These are phyloP conservation scores for Epicoccum nigrum DNA, from an alignment of 2,329 filamentous ascomycete species.

Conservation along the genomic window DNA sequence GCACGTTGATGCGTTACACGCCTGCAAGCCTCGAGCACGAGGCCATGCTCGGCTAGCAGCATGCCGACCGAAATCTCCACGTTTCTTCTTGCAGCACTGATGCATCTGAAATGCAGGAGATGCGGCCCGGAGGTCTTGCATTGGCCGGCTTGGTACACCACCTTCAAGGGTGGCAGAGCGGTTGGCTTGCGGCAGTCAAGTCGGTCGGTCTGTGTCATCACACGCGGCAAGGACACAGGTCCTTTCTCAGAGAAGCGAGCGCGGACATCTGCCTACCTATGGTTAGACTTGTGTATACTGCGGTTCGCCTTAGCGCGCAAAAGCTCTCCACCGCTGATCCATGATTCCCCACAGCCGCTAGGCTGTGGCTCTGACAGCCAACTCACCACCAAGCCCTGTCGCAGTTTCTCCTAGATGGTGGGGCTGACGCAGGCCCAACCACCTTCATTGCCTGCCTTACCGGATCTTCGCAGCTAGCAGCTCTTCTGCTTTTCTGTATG, in stretches of 20 bases:
- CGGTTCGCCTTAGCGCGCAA: conserved; percentile 6
- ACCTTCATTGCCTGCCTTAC: conserved; percentile 1
- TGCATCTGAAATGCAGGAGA: conserved; percentile 21
- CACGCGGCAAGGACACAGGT: conserved; percentile 2
- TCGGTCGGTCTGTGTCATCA: conserved; percentile 19
- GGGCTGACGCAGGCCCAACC: conserved; percentile 10
- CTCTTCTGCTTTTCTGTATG: background rate
- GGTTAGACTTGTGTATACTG: conserved; percentile 5
- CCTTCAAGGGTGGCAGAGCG: conserved; percentile 14
- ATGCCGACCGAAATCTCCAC: conserved; percentile 39
- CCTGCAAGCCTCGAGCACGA: conserved; percentile 27
- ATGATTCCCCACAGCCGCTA: conserved; percentile 25
- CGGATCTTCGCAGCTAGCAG: conserved; percentile 9
- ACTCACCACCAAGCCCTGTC: conserved; percentile 13
- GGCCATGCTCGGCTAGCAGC: conserved; percentile 28
- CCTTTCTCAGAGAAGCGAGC: conserved; percentile 6
- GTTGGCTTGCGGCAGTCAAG: conserved; percentile 15
- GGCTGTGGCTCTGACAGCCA: conserved; percentile 19
- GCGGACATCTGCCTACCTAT: conserved; percentile 9
- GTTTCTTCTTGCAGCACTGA: conserved; percentile 19
- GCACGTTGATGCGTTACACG: conserved; percentile 13
- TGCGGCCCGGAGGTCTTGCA: conserved; percentile 26
- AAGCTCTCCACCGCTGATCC: conserved; percentile 14
- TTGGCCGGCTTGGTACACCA: conserved; percentile 23
- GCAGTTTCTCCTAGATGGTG: conserved; percentile 4